Conservation (phyloP, 2,329 filamentous ascomycete species). For the Verticillium alfalfae region DNA sequence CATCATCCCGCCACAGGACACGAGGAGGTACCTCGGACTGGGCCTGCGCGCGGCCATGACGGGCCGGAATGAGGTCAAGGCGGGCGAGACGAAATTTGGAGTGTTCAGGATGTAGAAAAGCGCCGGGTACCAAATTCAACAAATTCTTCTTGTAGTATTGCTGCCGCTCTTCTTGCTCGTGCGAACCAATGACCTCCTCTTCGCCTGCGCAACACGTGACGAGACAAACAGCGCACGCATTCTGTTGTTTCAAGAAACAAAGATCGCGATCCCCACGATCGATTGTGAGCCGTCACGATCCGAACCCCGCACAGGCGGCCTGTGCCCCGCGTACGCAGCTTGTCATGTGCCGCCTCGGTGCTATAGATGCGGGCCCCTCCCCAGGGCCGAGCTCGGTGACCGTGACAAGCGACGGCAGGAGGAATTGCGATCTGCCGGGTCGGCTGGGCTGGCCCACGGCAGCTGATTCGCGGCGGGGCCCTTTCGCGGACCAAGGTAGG, state of each 20-base stretch:
- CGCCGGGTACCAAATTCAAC: background rate
- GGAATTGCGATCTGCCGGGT: too few relatives aligned
- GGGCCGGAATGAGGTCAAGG: constrained; percentile 56
- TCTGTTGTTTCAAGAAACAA: background rate
- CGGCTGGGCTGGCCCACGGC: too few relatives aligned
- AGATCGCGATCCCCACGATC: background rate
- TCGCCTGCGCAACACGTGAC: background rate
- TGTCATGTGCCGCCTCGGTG: background rate
- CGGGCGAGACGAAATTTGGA: constrained; percentile 65
- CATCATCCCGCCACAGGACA: constrained; percentile 73
- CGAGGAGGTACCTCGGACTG: constrained; percentile 64
- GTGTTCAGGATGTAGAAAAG: constrained; percentile 71
- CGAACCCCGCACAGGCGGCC: background rate
- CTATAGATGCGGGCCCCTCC: background rate
- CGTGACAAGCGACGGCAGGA: too few relatives aligned
- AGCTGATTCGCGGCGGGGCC: too few relatives aligned
- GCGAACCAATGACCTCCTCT: background rate
- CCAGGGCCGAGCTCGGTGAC: background rate
- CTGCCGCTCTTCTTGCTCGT: background rate
- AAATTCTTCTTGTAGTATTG: background rate
- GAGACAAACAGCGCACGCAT: background rate
- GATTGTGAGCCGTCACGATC: background rate
- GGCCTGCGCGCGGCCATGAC: constrained; percentile 68
- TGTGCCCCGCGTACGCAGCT: background rate
- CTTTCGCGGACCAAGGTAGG: too few relatives aligned